phyloP scores from a whole-genome alignment of 371 early-diverging fungal genomes.

The Mucor sp. region DNA sequence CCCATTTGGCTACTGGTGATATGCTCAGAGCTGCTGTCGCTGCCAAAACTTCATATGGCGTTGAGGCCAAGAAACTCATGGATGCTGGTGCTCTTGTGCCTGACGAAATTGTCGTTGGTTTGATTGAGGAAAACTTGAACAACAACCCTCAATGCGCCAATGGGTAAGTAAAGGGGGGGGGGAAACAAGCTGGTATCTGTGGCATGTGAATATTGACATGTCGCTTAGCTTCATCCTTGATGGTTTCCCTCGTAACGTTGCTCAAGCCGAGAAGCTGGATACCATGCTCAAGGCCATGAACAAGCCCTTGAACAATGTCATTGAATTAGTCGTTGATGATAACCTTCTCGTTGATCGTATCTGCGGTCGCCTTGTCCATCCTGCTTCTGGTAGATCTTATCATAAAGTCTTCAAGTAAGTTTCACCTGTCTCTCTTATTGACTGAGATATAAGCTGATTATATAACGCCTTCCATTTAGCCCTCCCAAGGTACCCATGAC shows the following conservation, averaged over 20 bases:
- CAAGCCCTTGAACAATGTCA: conserved; percentile 85
- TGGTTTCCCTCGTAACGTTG: conserved; percentile 99
- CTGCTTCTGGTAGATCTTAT: conserved; percentile 95
- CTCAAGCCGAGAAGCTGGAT: conserved; percentile 98
- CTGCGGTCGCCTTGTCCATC: conserved; percentile 95
- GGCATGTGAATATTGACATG: neutral
- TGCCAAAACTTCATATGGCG: conserved; percentile 88
- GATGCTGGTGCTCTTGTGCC: conserved; percentile 96
- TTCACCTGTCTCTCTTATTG: neutral
- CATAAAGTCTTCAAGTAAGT: conserved; percentile 89
- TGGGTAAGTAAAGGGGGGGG: conserved; percentile 60
- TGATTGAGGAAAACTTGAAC: conserved; percentile 95
- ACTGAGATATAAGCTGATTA: conserved; percentile 3
- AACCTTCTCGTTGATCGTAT: conserved; percentile 92
- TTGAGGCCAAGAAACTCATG: conserved; percentile 97
- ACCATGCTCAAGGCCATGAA: conserved; percentile 85
- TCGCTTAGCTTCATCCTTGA: conserved; percentile 92
- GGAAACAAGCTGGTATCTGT: neutral
- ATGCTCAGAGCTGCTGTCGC: conserved; percentile 98
- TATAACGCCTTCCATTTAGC: conserved; percentile 23
- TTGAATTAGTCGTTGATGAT: conserved; percentile 95
- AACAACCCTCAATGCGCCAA: conserved; percentile 90
- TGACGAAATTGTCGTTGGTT: conserved; percentile 97
- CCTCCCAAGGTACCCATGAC: conserved; percentile 93
- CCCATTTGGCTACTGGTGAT: conserved; percentile 99